Evolutionary conservation across 768 basidiomycete species (phyloP), one percentile per base, ranked within the genome.

Genomic region (Leccinum imitatum): DNA sequence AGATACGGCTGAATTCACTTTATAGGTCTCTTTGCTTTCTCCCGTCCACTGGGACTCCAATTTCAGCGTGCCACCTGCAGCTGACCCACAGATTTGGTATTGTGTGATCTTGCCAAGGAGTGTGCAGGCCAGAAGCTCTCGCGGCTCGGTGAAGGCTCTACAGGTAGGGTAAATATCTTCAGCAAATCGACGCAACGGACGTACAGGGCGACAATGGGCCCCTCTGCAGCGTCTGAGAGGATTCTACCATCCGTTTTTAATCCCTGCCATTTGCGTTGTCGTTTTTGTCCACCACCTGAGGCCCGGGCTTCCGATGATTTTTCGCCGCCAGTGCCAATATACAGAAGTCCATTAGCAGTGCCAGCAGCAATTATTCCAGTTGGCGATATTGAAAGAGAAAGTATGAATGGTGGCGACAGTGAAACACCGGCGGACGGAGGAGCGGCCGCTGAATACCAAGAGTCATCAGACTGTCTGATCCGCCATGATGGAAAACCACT

Each of bases 361-460:
- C 89, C 86, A 6, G 84, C 88, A 14, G 85, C 89, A 17, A 92
- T 68, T 33, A 85, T 67, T 0, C 88, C 90, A 4, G 75, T 79
- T 0, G 78, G 59, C 3, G 87, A 86, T 30, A 93, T 68, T 1
- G 87, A 78, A 46, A 83, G 74, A 23, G 82, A 87, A 70, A 85
- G 79, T 54, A 93, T 74, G 69, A 93, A 94, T 1, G 91, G 89
- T 1, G 90, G 90, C 2, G 90, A 85, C 25, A 92, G 73, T 0
- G 84, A 79, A 59, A 88, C 77, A 1, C 82, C 83, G 1, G 77
- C 77, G 13, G 75, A 72, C 37, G 78, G 73, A 3, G 76, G 72
- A 4, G 79, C 65, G 8, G 79, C 83, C 80, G 64, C 61, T 65
- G 30, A 47, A 46, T 14, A 53, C 44, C 17, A 58, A 23, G n/a